phyloP scores from a whole-genome alignment of 1,139 yeast genomes.

The Meyerozyma elateridarum region DNA sequence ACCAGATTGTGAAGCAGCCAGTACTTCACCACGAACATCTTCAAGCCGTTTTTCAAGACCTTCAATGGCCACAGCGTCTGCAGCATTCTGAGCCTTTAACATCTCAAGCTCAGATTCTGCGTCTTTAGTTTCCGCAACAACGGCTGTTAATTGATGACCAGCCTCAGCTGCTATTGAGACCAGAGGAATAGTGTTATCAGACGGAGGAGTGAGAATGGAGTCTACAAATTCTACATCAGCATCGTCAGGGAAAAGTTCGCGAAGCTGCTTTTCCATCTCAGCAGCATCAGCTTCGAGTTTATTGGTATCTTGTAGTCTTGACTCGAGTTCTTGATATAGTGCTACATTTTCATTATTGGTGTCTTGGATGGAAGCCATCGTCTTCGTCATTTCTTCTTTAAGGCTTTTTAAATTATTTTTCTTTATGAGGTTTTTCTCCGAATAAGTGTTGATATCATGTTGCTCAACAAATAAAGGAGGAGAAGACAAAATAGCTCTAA shows the following conservation, averaged over 20 bases:
- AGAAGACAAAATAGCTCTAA: constrained; percentile 17
- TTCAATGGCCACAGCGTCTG: neutral
- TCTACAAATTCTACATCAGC: constrained; percentile 1
- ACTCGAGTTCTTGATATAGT: constrained; percentile 5
- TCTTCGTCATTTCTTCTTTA: constrained; percentile 8
- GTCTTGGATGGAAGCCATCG: constrained; percentile 7
- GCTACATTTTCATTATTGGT: constrained; percentile 10
- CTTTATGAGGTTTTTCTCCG: constrained; percentile 18
- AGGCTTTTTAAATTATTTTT: constrained; percentile 19
- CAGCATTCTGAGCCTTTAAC: neutral
- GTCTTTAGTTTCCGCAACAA: constrained; percentile 5
- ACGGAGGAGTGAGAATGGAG: neutral
- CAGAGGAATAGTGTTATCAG: neutral
- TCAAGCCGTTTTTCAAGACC: constrained; percentile 7
- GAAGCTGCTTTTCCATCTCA: constrained; percentile 9
- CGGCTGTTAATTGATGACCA: neutral
- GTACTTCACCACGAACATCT: constrained; percentile 5
- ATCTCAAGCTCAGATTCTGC: constrained; percentile 5
- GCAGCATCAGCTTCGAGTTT: constrained; percentile 6
- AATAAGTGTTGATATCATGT: constrained; percentile 21
- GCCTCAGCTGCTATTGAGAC: neutral
- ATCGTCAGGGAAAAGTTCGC: constrained; percentile 7
- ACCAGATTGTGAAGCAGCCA: constrained; percentile 3
- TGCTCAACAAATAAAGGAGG: constrained; percentile 24
- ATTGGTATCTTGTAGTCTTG: constrained; percentile 5